Conservation (phyloP, 2,329 filamentous ascomycete species). For the Aschersonia sp. region DNA sequence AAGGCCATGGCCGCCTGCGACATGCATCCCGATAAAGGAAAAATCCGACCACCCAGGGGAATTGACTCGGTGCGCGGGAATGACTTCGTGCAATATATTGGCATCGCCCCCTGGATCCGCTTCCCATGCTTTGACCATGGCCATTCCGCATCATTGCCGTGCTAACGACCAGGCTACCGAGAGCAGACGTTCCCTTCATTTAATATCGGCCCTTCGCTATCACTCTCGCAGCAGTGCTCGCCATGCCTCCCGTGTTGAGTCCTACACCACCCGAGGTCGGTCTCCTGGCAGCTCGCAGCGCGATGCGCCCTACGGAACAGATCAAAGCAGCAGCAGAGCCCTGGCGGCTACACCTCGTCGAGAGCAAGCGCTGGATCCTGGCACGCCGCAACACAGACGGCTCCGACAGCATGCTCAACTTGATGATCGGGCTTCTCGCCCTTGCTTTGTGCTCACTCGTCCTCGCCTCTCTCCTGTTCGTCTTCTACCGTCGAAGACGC, state of each 20-base stretch:
- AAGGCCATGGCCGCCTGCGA: background rate
- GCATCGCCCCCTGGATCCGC: background rate
- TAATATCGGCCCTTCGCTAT: constrained; percentile 1
- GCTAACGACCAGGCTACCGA: constrained; percentile 1
- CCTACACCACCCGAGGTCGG: background rate
- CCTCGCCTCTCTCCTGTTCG: constrained; percentile 51
- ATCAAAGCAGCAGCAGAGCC: constrained; percentile 2
- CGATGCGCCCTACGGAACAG: constrained; percentile 2
- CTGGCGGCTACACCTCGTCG: constrained; percentile 5
- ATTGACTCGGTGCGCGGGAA: background rate
- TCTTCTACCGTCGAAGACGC: constrained; percentile 51
- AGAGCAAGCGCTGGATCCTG: constrained; percentile 2
- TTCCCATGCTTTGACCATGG: background rate
- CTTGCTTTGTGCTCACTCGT: constrained; percentile 60
- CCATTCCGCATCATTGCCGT: background rate
- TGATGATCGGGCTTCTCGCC: constrained; percentile 66
- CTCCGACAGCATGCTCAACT: constrained; percentile 52
- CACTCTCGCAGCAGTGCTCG: background rate
- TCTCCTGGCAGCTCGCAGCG: constrained; percentile 4
- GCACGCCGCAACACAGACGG: constrained; percentile 19
- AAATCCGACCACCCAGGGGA: background rate
- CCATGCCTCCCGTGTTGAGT: constrained; percentile 6
- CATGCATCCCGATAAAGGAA: background rate
- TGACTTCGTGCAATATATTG: background rate
- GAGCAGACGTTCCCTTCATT: constrained; percentile 6